A percentile compares a stretch with the other conserved stretches of the same genome.
Conservation (phyloP, 345 rosid genomes). For the Salix dunnii region DNA sequence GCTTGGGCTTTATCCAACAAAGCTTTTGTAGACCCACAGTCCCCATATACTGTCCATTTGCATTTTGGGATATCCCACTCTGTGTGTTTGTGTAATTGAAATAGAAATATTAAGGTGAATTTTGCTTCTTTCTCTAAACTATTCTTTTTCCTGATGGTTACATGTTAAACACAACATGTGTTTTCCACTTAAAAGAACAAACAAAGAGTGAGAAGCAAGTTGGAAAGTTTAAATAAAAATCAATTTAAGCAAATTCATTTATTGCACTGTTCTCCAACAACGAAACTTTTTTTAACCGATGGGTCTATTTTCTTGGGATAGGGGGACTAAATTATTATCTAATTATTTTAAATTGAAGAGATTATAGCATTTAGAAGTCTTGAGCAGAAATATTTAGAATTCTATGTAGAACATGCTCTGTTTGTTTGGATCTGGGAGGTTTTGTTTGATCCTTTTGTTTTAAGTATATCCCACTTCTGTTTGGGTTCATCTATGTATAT, state of each 20-base stretch:
- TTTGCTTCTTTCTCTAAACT: not conserved
- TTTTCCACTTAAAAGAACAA: not conserved
- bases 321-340: not conserved
- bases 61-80: not conserved
- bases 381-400: not conserved
- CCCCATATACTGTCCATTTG: not conserved
- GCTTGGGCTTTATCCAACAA: not conserved
- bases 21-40: not conserved
- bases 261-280: not conserved
- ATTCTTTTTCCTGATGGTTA: not conserved
- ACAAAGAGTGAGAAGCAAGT: not conserved
- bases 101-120: not conserved
- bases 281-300: not conserved
- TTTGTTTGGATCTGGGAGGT: not conserved
- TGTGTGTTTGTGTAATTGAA: too few relatives aligned
- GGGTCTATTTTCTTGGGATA: not conserved
- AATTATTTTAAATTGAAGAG: not conserved
- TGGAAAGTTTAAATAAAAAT: not conserved
- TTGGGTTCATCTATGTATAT: not conserved
- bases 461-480: not conserved
- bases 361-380: not conserved
- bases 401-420: not conserved
- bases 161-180: not conserved
- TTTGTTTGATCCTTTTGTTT: not conserved
- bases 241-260: not conserved